Conservation (phyloP, 495 filamentous ascomycete species). For the Penicillium roqueforti region DNA sequence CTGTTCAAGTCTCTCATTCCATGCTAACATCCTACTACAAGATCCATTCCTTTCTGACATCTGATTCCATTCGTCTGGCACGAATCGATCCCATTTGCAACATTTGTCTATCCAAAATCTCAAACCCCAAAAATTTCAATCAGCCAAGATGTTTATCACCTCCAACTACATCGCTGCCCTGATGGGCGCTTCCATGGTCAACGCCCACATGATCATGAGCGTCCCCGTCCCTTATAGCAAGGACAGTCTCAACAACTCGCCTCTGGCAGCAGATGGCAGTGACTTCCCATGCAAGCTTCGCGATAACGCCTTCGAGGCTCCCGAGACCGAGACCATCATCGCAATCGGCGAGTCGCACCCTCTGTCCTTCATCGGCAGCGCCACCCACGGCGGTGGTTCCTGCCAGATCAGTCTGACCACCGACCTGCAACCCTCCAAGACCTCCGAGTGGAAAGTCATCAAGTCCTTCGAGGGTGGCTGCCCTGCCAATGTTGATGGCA, state of each 20-base stretch:
- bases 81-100: conserved; percentile 28
- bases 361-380: conserved; percentile 42
- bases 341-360: conserved; percentile 26
- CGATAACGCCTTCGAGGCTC: conserved; percentile 19
- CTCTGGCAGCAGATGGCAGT: conserved; percentile 53
- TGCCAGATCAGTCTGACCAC: conserved; percentile 83
- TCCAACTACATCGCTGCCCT: conserved; percentile 33
- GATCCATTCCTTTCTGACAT: conserved; percentile 18
- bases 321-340: conserved; percentile 28
- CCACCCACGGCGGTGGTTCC: conserved; percentile 82
- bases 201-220: conserved; percentile 68
- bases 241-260: conserved; percentile 51
- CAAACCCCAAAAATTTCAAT: conserved; percentile 11
- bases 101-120: conserved; percentile 23
- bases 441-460: conserved; percentile 67
- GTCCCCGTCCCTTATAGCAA: conserved; percentile 62
- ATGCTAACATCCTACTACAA: conserved; percentile 10
- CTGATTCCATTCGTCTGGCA: conserved; percentile 41
- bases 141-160: conserved; percentile 37
- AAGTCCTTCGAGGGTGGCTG: conserved; percentile 79
- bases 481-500: conserved; percentile 51
- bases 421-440: conserved; percentile 55
- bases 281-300: conserved; percentile 77
- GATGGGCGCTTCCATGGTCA: conserved; percentile 46
- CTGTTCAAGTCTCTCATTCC: background rate